Conservation (phyloP, 208 protist genomes). For the Tritrichomonas musculus region DNA sequence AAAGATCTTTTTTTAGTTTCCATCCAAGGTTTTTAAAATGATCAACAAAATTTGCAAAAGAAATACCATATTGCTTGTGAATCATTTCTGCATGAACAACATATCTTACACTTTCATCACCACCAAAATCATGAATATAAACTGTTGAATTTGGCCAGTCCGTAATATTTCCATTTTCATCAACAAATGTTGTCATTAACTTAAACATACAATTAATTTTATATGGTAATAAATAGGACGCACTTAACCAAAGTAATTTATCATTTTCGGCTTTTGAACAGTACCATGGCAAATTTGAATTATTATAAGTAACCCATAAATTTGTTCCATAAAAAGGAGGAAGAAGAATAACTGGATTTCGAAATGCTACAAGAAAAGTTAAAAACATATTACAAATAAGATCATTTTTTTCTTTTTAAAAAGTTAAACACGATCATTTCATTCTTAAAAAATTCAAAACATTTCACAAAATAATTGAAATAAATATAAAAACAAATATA, state of each 20-base stretch:
- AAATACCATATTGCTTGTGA: not conserved
- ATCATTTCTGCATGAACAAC: not conserved
- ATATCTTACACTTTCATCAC: slow-evolving; percentile 5
- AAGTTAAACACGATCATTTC: no score
- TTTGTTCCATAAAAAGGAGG: no score
- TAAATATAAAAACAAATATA: no score
- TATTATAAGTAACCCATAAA: not conserved
- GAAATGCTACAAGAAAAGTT: no score
- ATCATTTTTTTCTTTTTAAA: no score
- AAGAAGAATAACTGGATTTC: no score
- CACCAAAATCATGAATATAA: not conserved
- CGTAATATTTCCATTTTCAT: not conserved
- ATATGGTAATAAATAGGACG: not conserved
- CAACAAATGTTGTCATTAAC: not conserved
- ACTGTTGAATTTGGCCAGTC: not conserved
- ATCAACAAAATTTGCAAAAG: not conserved
- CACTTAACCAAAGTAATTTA: not conserved
- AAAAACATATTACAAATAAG: no score
- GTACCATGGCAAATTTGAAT: not conserved
- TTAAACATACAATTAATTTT: not conserved
- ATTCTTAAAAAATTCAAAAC: no score
- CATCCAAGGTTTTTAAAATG: not conserved
- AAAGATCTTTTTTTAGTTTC: not conserved
- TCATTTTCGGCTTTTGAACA: not conserved
- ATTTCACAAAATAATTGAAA: no score